Evolutionary conservation across 495 filamentous ascomycete genomes (phyloP).

Genomic region (Neurospora sp.): DNA sequence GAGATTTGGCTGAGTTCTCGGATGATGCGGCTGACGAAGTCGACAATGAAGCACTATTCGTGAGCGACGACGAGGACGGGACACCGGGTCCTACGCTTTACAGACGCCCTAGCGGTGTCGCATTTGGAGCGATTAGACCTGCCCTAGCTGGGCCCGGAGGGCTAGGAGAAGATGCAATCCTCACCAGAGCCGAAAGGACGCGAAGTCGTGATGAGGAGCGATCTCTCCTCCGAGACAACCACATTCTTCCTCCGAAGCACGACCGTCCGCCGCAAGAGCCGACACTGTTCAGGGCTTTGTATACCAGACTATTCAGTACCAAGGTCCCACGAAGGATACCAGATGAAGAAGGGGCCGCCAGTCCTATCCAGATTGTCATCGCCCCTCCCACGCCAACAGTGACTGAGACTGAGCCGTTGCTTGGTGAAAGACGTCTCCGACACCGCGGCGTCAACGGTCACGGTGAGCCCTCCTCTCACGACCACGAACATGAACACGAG

Average conservation of each 20-base stretch:
- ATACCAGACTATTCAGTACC: constrained; percentile 37
- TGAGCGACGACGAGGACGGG: constrained; percentile 22
- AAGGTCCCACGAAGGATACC: constrained; percentile 21
- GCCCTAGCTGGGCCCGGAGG: constrained; percentile 16
- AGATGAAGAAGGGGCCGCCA: constrained; percentile 24
- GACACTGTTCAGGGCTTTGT: constrained; percentile 20
- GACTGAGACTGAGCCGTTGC: constrained; percentile 33
- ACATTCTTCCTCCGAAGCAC: constrained; percentile 58
- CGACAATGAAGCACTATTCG: constrained; percentile 21
- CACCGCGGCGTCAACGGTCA: neutral
- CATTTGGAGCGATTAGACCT: constrained; percentile 45
- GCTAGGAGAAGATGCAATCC: constrained; percentile 26
- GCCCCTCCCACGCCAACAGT: constrained; percentile 1
- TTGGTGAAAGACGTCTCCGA: constrained; percentile 7
- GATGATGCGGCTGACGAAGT: constrained; percentile 42
- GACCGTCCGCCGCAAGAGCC: constrained; percentile 13
- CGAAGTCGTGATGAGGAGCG: constrained; percentile 62
- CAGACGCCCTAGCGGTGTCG: constrained; percentile 57
- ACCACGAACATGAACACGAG: constrained; percentile 15
- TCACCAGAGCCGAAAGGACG: constrained; percentile 53
- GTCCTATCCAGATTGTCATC: constrained; percentile 9
- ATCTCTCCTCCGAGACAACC: constrained; percentile 65
- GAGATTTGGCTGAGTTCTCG: constrained; percentile 52
- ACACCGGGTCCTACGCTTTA: constrained; percentile 57
- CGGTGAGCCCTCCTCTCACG: neutral